A percentile compares a stretch with the other conserved stretches of the same genome.
phyloP scores from a whole-genome alignment of 2,329 filamentous ascomycete species.

The Aspergillus melleus region DNA sequence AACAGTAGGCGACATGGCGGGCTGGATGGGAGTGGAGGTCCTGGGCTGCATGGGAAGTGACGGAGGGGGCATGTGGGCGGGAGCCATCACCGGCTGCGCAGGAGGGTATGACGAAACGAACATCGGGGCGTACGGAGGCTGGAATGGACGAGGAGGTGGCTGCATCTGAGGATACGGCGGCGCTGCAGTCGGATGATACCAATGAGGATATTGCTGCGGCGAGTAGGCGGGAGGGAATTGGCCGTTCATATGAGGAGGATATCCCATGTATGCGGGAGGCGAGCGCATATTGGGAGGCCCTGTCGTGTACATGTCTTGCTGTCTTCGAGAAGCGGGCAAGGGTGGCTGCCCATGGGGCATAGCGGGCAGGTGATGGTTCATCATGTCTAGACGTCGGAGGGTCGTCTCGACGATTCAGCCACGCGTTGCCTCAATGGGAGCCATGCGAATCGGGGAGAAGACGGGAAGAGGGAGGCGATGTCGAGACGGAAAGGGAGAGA shows the following conservation, averaged over 20 bases:
- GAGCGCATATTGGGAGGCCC: conserved; percentile 54
- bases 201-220: conserved; percentile 48
- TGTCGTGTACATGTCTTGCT: conserved; percentile 47
- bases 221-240: conserved; percentile 47
- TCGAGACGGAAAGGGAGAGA: conserved; percentile 21
- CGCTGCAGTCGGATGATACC: conserved; percentile 34
- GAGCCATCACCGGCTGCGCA: conserved; percentile 41
- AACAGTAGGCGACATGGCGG: conserved; percentile 37
- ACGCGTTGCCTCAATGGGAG: conserved; percentile 43
- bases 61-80: conserved; percentile 37
- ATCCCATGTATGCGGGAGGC: conserved; percentile 60
- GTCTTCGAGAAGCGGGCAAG: conserved; percentile 49
- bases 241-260: conserved; percentile 59
- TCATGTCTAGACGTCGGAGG: conserved; percentile 37
- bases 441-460: conserved; percentile 36
- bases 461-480: conserved; percentile 15
- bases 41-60: conserved; percentile 38
- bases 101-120: conserved; percentile 47
- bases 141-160: conserved; percentile 41
- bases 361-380: conserved; percentile 47
- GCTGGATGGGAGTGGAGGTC: conserved; percentile 38
- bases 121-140: conserved; percentile 43
- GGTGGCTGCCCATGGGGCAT: conserved; percentile 52
- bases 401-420: conserved; percentile 37
- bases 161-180: conserved; percentile 41